phyloP scores from a whole-genome alignment of 2,329 filamentous ascomycete species.

The Zasmidium angulare region DNA sequence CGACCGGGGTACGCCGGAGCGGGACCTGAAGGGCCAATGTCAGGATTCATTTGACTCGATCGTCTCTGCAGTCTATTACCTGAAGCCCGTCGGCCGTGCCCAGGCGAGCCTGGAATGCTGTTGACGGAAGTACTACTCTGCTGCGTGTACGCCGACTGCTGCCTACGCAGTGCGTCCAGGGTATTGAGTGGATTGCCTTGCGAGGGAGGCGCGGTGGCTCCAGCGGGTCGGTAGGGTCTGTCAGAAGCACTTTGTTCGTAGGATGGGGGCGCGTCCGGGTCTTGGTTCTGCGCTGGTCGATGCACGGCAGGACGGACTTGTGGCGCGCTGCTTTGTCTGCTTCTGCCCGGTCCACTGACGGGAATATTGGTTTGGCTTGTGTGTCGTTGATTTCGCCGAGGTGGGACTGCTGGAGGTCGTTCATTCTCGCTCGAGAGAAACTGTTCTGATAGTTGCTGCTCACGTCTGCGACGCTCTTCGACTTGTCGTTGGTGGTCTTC shows the following conservation, averaged over 20 bases:
- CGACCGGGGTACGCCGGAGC: constrained; percentile 18
- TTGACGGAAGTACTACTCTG: constrained; percentile 18
- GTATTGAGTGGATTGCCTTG: constrained; percentile 37
- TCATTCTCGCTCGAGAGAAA: constrained; percentile 60
- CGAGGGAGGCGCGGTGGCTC: constrained; percentile 27
- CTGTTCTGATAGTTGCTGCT: constrained; percentile 67
- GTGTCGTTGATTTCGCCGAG: constrained; percentile 26
- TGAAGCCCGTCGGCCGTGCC: constrained; percentile 14
- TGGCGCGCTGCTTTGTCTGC: constrained; percentile 12
- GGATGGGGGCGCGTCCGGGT: constrained; percentile 60
- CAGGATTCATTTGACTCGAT: constrained; percentile 17
- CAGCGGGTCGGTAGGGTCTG: constrained; percentile 49
- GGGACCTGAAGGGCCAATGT: constrained; percentile 6
- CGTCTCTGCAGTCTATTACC: constrained; percentile 20
- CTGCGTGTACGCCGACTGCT: constrained; percentile 26
- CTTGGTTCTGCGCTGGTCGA: constrained; percentile 36
- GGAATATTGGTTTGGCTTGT: constrained; percentile 17
- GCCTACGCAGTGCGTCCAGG: constrained; percentile 32
- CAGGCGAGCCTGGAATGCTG: constrained; percentile 8
- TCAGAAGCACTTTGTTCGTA: constrained; percentile 65
- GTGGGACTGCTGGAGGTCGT: constrained; percentile 29
- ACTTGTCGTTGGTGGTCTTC: constrained; percentile 70
- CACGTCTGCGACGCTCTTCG: constrained; percentile 59
- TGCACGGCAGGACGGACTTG: constrained; percentile 26
- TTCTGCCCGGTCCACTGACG: constrained; percentile 6